Conservation (phyloP, 129 eudicot genomes). For the Lactuca sativa region DNA sequence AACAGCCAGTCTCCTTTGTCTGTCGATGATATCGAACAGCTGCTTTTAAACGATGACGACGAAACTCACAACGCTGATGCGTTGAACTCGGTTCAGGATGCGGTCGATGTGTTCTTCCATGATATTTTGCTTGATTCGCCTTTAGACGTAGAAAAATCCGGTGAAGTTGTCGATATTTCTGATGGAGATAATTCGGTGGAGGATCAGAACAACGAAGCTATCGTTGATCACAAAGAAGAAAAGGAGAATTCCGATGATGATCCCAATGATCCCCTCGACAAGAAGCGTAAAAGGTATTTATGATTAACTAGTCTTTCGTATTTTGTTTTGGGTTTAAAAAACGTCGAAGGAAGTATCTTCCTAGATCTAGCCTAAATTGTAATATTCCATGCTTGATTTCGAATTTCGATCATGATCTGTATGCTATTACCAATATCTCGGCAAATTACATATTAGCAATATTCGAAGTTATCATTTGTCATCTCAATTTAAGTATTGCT, state of each 20-base stretch:
- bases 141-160: slow-evolving; percentile 25
- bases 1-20: slow-evolving; percentile 30
- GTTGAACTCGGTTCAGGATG: neutral
- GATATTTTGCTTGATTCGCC: slow-evolving; percentile 51
- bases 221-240: slow-evolving; percentile 7
- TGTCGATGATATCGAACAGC: slow-evolving; percentile 48
- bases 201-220: slow-evolving; percentile 7
- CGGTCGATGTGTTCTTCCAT: slow-evolving; percentile 23
- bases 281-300: slow-evolving; percentile 65
- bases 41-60: slow-evolving; percentile 49
- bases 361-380: neutral
- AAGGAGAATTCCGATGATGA: slow-evolving; percentile 26
- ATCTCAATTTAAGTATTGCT: too few relatives aligned
- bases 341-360: neutral
- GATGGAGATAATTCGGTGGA: slow-evolving; percentile 16
- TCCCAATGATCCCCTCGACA: slow-evolving; percentile 43
- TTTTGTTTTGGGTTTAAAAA: too few relatives aligned
- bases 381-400: slow-evolving; percentile 2
- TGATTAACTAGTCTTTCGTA: neutral
- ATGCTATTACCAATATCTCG: neutral
- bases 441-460: neutral
- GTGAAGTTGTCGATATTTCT: slow-evolving; percentile 36
- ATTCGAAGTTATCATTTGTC: neutral
- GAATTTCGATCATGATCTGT: neutral
- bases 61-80: slow-evolving; percentile 1